Percentiles rank a stretch among this genome's conserved stretches.
phyloP scores from a whole-genome alignment of 345 rosid genomes.

The Cardiospermum halicacabum region DNA sequence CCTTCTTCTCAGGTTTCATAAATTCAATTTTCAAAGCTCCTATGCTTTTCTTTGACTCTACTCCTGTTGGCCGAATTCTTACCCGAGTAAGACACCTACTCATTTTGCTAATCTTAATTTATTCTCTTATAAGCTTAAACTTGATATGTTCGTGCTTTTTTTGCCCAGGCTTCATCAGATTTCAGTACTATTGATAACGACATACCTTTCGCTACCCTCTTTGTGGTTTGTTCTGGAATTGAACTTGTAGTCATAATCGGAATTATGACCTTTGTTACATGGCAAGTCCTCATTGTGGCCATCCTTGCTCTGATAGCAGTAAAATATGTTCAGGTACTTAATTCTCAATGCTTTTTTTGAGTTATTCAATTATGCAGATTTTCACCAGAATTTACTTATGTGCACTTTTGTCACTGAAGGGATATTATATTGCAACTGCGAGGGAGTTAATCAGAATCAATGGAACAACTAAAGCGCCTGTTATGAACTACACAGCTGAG shows the following conservation, averaged over 20 bases:
- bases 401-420: conserved; percentile 27
- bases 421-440: conserved; percentile 71
- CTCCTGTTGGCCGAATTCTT: conserved; percentile 70
- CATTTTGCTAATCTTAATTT: not conserved
- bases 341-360: not conserved
- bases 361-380: not conserved
- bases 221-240: conserved; percentile 28
- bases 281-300: conserved; percentile 74
- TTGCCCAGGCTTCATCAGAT: conserved; percentile 86
- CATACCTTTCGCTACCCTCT: conserved; percentile 47
- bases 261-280: conserved; percentile 65
- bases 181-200: conserved; percentile 57
- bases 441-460: conserved; percentile 78
- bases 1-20: conserved; percentile 62
- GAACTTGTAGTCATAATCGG: conserved; percentile 40
- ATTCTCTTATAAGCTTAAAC: not conserved
- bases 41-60: conserved; percentile 74
- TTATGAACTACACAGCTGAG: conserved; percentile 83
- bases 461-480: conserved; percentile 93
- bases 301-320: conserved; percentile 46
- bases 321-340: conserved; percentile 55
- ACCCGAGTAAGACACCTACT: conserved; percentile 51
- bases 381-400: not conserved
- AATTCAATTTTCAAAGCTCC: conserved; percentile 65
- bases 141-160: not conserved